phyloP scores from a whole-genome alignment of 2,329 filamentous ascomycete genomes.

The Diplodia scrobiculata region DNA sequence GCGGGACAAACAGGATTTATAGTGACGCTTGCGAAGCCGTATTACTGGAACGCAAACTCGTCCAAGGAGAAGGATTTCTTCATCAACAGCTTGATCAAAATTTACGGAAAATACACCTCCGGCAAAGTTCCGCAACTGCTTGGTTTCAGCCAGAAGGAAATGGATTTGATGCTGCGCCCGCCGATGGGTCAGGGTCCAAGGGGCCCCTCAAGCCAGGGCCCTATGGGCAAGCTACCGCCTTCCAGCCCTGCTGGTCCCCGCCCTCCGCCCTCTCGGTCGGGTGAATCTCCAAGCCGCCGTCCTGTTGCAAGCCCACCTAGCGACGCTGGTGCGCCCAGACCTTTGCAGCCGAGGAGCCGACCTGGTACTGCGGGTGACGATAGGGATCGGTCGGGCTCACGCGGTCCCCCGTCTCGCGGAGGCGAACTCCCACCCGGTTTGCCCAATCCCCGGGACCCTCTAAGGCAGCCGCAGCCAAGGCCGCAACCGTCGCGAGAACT shows the following conservation, averaged over 20 bases:
- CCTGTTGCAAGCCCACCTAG: conserved; percentile 12
- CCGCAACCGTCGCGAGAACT: conserved; percentile 37
- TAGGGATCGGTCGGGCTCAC: conserved; percentile 35
- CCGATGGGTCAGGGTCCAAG: conserved; percentile 20
- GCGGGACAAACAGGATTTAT: conserved; percentile 81
- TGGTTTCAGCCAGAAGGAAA: conserved; percentile 80
- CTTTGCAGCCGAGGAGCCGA: conserved; percentile 32
- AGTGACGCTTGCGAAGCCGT: conserved; percentile 87
- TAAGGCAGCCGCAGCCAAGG: conserved; percentile 19
- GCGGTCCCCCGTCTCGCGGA: conserved; percentile 10
- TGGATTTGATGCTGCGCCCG: conserved; percentile 69
- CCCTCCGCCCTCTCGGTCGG: conserved; percentile 25
- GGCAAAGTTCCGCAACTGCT: conserved; percentile 76
- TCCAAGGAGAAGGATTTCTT: conserved; percentile 99
- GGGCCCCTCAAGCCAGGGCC: conserved; percentile 22
- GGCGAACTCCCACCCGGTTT: conserved; percentile 11
- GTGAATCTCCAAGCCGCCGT: conserved; percentile 21
- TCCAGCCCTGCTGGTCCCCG: conserved; percentile 28
- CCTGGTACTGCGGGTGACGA: conserved; percentile 39
- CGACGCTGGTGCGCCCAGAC: conserved; percentile 20
- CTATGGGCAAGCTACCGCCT: conserved; percentile 29
- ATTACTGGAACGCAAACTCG: conserved; percentile 94
- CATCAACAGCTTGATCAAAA: conserved; percentile 92
- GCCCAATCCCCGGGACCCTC: conserved; percentile 12
- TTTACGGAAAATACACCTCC: conserved; percentile 93